These are phyloP conservation scores for Exophiala phaeomuriformis DNA, from an alignment of 2,329 filamentous ascomycete species.

Conservation along the genomic window DNA sequence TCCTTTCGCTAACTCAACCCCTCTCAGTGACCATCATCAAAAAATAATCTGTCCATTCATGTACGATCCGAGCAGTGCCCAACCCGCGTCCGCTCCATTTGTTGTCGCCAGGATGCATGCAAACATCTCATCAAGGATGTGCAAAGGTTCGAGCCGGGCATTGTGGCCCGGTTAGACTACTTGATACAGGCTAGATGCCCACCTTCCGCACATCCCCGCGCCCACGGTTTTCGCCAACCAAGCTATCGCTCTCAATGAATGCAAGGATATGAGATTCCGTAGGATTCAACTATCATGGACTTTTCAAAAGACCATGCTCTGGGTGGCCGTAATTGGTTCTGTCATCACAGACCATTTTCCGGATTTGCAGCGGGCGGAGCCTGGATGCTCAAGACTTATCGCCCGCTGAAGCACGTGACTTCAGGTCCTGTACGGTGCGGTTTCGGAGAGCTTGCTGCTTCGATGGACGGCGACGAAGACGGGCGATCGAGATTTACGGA, in stretches of 20 bases:
- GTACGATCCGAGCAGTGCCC: not conserved
- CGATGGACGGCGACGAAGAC: too few species aligned
- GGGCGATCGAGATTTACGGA: too few species aligned
- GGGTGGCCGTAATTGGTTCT: not conserved
- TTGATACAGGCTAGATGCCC: conserved; percentile 17
- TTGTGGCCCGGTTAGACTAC: conserved; percentile 6
- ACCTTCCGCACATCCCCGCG: conserved; percentile 14
- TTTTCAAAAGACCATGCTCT: conserved; percentile 12
- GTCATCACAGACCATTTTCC: too few species aligned
- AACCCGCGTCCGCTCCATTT: not conserved
- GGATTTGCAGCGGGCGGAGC: too few species aligned
- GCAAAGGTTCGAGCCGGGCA: conserved; percentile 10
- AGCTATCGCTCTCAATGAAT: conserved; percentile 6
- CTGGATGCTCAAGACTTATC: too few species aligned
- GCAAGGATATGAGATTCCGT: conserved; percentile 2
- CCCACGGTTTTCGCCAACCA: conserved; percentile 10
- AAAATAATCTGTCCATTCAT: conserved; percentile 24
- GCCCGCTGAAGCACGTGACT: too few species aligned
- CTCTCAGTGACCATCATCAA: conserved; percentile 34
- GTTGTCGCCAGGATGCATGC: not conserved
- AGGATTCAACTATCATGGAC: not conserved
- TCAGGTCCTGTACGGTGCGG: too few species aligned
- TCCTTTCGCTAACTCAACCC: not conserved
- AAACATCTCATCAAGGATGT: conserved; percentile 3
- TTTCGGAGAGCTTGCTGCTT: too few species aligned